Evolutionary conservation across 2,329 filamentous ascomycete genomes (phyloP), one percentile per base, ranked within the genome.

Genomic region (Epichloe sylvatica): DNA sequence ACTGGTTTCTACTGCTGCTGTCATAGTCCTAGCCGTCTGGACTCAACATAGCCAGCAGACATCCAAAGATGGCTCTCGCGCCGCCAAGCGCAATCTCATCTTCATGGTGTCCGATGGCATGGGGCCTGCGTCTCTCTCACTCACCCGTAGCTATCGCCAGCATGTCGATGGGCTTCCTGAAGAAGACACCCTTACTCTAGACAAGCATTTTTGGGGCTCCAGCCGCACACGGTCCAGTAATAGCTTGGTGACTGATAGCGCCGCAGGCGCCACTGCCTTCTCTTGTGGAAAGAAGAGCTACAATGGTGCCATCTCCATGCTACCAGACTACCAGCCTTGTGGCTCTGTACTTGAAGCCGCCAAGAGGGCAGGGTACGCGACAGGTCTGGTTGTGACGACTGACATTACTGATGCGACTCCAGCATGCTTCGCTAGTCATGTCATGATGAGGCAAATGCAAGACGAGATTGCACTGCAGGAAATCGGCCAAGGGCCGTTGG

Each of bases 21-120:
- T 47, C 45, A 44, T 52, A 37, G 8, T 51, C 40, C 25, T 48
- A 7, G 43, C 47, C 3, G 84, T 92, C n/a, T 74, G 73, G 68
- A 68, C 86, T 15, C 85, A 87, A 61, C 87, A 95, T 65, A 76
- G 80, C 58, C 73, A 80, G 53, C 70, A 75, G 50, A 74, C 72
- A 6, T 55, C 54, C 46, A 60, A 56, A 51, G 63, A 59, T 25
- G 42, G 56, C 55, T 45, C 58, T 71, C 73, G 50, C 67, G 60
- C 60, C 30, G 79, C 81, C 47, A 98, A 97, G 74, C 79, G 87
- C 49, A 98, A 97, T 67, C 74, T 98, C 48, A 84, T 98, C 59
- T 97, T 98, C 73, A 98, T 98, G 92, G 91, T 98, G 37, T 95
- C 88, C 0, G 92, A 98, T 65, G 92, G 92, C 61, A 98, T 98